These are phyloP conservation scores for Ceriops decandra DNA, from an alignment of 345 rosid species.

Conservation along the genomic window DNA sequence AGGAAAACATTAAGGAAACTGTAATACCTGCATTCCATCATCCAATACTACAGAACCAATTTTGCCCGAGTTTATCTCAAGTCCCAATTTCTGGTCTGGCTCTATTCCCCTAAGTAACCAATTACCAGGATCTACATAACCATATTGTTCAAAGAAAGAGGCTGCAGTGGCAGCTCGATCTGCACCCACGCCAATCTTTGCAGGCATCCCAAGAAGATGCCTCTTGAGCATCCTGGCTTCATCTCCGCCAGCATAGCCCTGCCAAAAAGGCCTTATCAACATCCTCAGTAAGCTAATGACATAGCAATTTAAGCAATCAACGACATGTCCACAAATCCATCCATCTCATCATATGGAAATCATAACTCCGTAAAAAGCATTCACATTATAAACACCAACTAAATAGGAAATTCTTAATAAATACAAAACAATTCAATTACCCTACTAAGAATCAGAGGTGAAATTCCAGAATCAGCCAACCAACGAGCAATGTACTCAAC, in stretches of 20 bases:
- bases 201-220: slow-evolving; percentile 44
- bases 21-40: slow-evolving; percentile 88
- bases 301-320: not conserved
- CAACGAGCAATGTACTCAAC: slow-evolving; percentile 55
- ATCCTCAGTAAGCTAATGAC: not conserved
- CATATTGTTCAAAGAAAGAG: slow-evolving; percentile 46
- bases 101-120: slow-evolving; percentile 9
- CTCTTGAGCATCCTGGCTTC: slow-evolving; percentile 79
- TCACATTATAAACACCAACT: not conserved
- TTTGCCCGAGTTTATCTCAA: slow-evolving; percentile 20
- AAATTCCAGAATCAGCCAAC: slow-evolving; percentile 49
- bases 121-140: slow-evolving; percentile 34
- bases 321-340: not conserved
- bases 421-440: slow-evolving; percentile 23
- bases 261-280: not conserved
- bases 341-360: no score
- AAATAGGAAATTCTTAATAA: not conserved
- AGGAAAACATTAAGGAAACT: not conserved
- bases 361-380: not conserved
- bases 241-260: slow-evolving; percentile 95
- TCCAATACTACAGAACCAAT: slow-evolving; percentile 58
- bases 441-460: slow-evolving; percentile 79
- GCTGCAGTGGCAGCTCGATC: slow-evolving; percentile 64
- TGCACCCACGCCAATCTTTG: slow-evolving; percentile 65
- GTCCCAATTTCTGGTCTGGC: slow-evolving; percentile 20